phyloP scores from a whole-genome alignment of 2,329 filamentous ascomycete species.

The Sarocladium oryzae region DNA sequence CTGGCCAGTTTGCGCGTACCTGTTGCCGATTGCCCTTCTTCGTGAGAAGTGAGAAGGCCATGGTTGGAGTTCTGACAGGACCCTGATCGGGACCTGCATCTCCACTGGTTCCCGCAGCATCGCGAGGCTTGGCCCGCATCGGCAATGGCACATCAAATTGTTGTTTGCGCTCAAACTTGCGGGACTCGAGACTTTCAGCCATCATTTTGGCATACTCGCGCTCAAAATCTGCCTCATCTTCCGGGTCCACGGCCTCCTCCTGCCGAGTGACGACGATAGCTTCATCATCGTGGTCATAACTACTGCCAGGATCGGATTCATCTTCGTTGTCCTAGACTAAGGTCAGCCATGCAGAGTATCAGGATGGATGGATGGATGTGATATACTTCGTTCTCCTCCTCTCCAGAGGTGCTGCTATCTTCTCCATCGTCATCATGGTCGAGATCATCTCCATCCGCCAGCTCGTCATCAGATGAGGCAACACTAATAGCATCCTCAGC shows the following conservation, averaged over 20 bases:
- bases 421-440: slow-evolving; percentile 54
- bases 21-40: slow-evolving; percentile 95
- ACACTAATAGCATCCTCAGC: slow-evolving; percentile 66
- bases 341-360: neutral
- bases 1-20: slow-evolving; percentile 35
- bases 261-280: slow-evolving; percentile 86
- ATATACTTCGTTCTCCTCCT: slow-evolving; percentile 53
- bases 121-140: slow-evolving; percentile 66
- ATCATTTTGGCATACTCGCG: slow-evolving; percentile 98
- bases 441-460: slow-evolving; percentile 59
- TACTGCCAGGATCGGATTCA: slow-evolving; percentile 31
- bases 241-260: slow-evolving; percentile 84
- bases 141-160: slow-evolving; percentile 97
- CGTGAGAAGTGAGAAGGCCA: slow-evolving; percentile 94
- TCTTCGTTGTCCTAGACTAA: slow-evolving; percentile 39
- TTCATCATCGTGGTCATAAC: slow-evolving; percentile 55
- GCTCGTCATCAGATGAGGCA: slow-evolving; percentile 70
- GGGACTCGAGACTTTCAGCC: slow-evolving; percentile 90
- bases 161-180: slow-evolving; percentile 91
- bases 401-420: slow-evolving; percentile 54
- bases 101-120: slow-evolving; percentile 32
- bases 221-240: slow-evolving; percentile 95
- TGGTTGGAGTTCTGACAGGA: slow-evolving; percentile 45
- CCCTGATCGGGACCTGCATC: slow-evolving; percentile 11
- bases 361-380: neutral